phyloP scores from a whole-genome alignment of 257 asterid species.

The Gentiana macrophylla region DNA sequence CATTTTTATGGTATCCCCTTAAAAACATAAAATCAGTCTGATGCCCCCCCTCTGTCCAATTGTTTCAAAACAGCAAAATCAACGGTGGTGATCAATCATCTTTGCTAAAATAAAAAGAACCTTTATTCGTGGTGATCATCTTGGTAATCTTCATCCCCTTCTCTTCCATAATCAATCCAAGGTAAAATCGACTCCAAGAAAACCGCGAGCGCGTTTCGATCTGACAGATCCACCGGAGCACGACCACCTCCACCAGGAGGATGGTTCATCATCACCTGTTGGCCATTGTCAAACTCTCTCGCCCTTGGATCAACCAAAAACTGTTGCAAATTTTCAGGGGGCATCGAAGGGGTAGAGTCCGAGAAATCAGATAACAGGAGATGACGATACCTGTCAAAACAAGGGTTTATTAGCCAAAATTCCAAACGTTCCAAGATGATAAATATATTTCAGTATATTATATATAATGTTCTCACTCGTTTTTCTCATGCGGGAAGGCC shows the following conservation, averaged over 20 bases:
- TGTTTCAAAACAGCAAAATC: no score
- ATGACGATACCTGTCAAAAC: slow-evolving; percentile 60
- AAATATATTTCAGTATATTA: background rate
- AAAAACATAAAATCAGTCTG: no score
- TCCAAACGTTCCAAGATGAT: background rate
- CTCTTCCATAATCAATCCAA: slow-evolving; percentile 59
- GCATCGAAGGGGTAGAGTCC: slow-evolving; percentile 75
- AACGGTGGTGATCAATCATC: no score
- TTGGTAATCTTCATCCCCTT: slow-evolving; percentile 23
- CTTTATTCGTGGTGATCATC: slow-evolving; percentile 18
- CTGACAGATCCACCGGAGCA: slow-evolving; percentile 40
- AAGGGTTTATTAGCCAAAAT: background rate
- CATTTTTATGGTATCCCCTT: no score
- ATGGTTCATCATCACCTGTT: slow-evolving; percentile 9
- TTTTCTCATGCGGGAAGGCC: slow-evolving; percentile 69
- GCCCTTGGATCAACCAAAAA: slow-evolving; percentile 55
- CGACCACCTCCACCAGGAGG: slow-evolving; percentile 20
- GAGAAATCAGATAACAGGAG: slow-evolving; percentile 72
- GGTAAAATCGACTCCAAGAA: slow-evolving; percentile 80
- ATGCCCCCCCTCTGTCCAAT: no score
- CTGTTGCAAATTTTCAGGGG: slow-evolving; percentile 87
- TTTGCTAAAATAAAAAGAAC: no score
- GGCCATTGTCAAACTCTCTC: slow-evolving; percentile 37
- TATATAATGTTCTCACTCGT: slow-evolving; percentile 47
- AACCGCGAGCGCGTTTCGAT: slow-evolving; percentile 68